These are phyloP conservation scores for Rubroboletus satanas DNA, from an alignment of 768 basidiomycete genomes.

Conservation along the genomic window DNA sequence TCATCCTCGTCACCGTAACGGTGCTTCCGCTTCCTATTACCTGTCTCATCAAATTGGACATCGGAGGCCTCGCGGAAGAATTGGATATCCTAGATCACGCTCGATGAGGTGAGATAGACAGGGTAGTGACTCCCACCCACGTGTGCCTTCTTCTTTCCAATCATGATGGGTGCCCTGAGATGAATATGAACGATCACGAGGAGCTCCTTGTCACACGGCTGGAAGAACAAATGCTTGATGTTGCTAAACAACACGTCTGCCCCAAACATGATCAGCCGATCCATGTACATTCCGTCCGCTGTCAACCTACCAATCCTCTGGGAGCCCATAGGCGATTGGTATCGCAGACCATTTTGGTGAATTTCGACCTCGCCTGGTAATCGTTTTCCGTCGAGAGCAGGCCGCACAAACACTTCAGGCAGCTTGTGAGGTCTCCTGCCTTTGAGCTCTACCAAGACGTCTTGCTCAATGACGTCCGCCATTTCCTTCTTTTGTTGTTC, in stretches of 20 bases:
- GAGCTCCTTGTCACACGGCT: conserved; percentile 95
- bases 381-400: conserved; percentile 91
- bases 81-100: conserved; percentile 75
- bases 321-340: conserved; percentile 79
- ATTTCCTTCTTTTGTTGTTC: conserved; percentile 98
- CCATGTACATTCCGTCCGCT: background rate
- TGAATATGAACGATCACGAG: conserved; percentile 93
- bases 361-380: conserved; percentile 98
- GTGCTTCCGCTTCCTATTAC: conserved; percentile 96
- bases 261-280: conserved; percentile 3
- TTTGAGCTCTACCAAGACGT: conserved; percentile 81
- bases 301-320: conserved; percentile 79
- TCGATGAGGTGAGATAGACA: background rate
- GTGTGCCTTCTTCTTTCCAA: conserved; percentile 97
- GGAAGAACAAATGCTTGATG: conserved; percentile 98
- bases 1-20: conserved; percentile 98
- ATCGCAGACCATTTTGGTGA: conserved; percentile 94
- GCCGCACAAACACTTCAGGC: conserved; percentile 89
- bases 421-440: conserved; percentile 82
- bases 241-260: conserved; percentile 93
- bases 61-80: conserved; percentile 98
- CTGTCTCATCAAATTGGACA: conserved; percentile 97
- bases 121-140: conserved; percentile 40
- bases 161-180: conserved; percentile 93
- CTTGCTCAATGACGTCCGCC: conserved; percentile 98